phyloP scores from a whole-genome alignment of 257 asterid genomes.

The Paraleonurus japonicus region DNA sequence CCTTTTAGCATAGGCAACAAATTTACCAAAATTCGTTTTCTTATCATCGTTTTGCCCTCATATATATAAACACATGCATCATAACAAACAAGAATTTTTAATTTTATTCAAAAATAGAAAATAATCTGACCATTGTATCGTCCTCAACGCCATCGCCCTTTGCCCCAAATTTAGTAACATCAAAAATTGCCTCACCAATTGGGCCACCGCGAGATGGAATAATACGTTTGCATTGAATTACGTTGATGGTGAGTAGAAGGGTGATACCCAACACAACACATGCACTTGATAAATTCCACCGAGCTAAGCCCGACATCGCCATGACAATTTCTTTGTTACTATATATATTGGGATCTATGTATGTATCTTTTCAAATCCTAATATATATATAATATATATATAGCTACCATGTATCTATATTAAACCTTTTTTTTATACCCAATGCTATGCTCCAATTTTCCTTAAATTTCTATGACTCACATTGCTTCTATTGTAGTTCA shows the following conservation, averaged over 20 bases:
- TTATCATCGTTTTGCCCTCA: too few species aligned
- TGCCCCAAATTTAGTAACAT: slow-evolving; percentile 60
- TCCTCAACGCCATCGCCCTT: slow-evolving; percentile 41
- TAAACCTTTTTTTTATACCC: neutral
- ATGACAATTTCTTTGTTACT: slow-evolving; percentile 14
- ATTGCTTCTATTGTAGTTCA: slow-evolving; percentile 15
- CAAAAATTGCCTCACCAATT: slow-evolving; percentile 49
- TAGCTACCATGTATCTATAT: neutral
- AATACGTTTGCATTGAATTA: slow-evolving; percentile 24
- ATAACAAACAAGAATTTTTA: too few species aligned
- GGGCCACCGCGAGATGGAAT: slow-evolving; percentile 33
- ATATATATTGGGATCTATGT: neutral
- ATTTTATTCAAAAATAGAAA: too few species aligned
- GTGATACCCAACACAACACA: slow-evolving; percentile 18
- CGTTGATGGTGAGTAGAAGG: slow-evolving; percentile 13
- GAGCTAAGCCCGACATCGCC: slow-evolving; percentile 12
- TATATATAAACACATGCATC: too few species aligned
- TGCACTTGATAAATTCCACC: neutral
- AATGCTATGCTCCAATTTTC: too few species aligned
- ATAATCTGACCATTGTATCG: too few species aligned
- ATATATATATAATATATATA: too few species aligned
- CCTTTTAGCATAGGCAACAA: too few species aligned
- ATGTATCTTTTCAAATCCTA: neutral
- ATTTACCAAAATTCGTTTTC: too few species aligned
- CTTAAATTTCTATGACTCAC: slow-evolving; percentile 17